Conservation (phyloP, 2,329 filamentous ascomycete species). For the Ophiostoma quercus region DNA sequence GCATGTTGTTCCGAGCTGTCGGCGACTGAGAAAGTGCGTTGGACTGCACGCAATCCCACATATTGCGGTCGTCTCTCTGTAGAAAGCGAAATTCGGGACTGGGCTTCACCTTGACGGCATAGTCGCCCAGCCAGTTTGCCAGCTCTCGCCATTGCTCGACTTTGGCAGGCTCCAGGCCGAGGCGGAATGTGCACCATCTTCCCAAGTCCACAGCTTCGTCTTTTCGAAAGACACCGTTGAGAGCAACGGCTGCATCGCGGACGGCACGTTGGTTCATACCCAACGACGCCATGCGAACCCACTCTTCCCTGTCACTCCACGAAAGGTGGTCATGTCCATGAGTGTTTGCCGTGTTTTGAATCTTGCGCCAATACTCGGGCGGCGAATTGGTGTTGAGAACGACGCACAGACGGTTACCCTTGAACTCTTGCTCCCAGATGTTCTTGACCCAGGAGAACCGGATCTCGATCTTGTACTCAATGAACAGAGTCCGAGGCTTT, state of each 20-base stretch:
- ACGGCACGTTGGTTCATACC: conserved; percentile 35
- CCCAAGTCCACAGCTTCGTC: conserved; percentile 47
- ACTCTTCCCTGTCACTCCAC: conserved; percentile 43
- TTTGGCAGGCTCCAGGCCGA: conserved; percentile 37
- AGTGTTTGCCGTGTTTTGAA: conserved; percentile 33
- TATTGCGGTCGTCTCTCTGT: conserved; percentile 26
- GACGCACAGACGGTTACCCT: conserved; percentile 37
- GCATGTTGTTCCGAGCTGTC: conserved; percentile 19
- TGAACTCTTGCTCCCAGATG: conserved; percentile 38
- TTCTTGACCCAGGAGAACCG: conserved; percentile 44
- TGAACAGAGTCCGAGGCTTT: conserved; percentile 10
- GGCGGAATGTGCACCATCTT: conserved; percentile 52
- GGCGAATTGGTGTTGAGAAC: conserved; percentile 47
- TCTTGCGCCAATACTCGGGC: conserved; percentile 44
- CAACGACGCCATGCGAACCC: conserved; percentile 48
- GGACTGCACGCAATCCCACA: conserved; percentile 27
- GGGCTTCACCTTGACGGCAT: conserved; percentile 53
- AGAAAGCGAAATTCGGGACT: conserved; percentile 24
- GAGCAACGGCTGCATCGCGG: conserved; percentile 36
- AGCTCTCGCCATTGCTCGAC: conserved; percentile 39
- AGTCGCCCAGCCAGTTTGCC: conserved; percentile 57
- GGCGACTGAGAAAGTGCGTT: background rate
- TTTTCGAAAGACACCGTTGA: conserved; percentile 33
- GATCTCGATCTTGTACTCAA: conserved; percentile 41
- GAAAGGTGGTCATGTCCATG: conserved; percentile 32